Percentiles rank a stretch among this genome's conserved stretches.
These are phyloP conservation scores for Solanum pennellii DNA, from an alignment of 257 asterid species.

Conservation along the genomic window DNA sequence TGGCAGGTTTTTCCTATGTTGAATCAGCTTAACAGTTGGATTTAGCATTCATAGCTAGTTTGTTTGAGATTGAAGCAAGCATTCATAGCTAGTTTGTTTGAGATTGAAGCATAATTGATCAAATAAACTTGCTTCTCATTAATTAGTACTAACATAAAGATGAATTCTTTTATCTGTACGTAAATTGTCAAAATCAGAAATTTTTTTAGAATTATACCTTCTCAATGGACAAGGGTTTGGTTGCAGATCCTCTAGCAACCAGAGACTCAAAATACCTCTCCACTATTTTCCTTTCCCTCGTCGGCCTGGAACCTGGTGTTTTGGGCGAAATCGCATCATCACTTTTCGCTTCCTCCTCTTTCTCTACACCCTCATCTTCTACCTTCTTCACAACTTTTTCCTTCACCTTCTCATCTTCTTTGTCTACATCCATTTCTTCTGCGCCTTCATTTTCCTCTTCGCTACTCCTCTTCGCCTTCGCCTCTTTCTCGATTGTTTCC, in stretches of 20 bases:
- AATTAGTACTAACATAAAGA: background rate
- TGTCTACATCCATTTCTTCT: background rate
- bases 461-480: background rate
- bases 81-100: background rate
- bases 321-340: constrained; percentile 14
- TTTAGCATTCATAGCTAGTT: background rate
- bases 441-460: background rate
- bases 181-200: background rate
- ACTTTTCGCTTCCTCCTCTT: background rate
- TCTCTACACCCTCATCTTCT: background rate
- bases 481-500: background rate
- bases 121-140: background rate
- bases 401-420: background rate
- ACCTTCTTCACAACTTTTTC: background rate
- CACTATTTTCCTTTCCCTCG: constrained; percentile 81
- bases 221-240: constrained; percentile 52
- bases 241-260: constrained; percentile 22
- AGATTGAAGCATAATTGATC: background rate
- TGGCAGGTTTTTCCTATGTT: background rate
- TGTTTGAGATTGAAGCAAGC: background rate
- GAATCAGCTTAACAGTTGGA: background rate
- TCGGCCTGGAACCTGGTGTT: constrained; percentile 51
- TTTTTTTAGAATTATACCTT: constrained; percentile 25
- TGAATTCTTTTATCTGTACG: background rate
- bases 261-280: constrained; percentile 51